A percentile compares a stretch with the other conserved stretches of the same genome.
Evolutionary conservation across 2,329 filamentous ascomycete genomes (phyloP).

Genomic region (Penicillium sp.): DNA sequence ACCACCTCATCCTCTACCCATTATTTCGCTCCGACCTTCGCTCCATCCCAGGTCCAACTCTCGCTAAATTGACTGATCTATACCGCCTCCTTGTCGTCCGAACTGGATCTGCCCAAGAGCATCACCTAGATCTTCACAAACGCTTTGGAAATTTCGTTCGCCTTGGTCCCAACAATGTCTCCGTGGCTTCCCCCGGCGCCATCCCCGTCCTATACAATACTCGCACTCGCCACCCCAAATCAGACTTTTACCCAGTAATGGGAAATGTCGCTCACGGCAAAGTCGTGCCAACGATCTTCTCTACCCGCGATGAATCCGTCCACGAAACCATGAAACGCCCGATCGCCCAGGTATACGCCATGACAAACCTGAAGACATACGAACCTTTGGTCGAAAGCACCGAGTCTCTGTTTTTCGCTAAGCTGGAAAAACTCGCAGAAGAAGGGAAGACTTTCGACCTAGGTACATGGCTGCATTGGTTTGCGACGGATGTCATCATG

Average conservation of each 20-base stretch:
- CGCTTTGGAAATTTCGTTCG: constrained; percentile 12
- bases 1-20: not conserved
- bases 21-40: constrained; percentile 1
- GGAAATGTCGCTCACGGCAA: constrained; percentile 9
- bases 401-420: constrained; percentile 3
- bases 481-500: constrained; percentile 8
- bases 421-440: constrained; percentile 6
- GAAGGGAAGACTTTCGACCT: constrained; percentile 5
- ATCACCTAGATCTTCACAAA: constrained; percentile 9
- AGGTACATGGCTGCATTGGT: constrained; percentile 12
- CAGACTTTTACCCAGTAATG: constrained; percentile 8
- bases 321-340: constrained; percentile 9
- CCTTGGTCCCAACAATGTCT: constrained; percentile 13
- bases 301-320: constrained; percentile 7
- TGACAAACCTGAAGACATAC: constrained; percentile 7
- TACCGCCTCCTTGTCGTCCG: constrained; percentile 6
- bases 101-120: constrained; percentile 5
- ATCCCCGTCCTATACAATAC: constrained; percentile 4
- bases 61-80: constrained; percentile 9
- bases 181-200: constrained; percentile 3
- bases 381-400: constrained; percentile 10
- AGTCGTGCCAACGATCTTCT: constrained; percentile 11
- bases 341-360: constrained; percentile 10
- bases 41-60: constrained; percentile 8
- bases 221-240: constrained; percentile 3